phyloP scores from a whole-genome alignment of 768 basidiomycete genomes.

The Tricholoma hemisulphureum region DNA sequence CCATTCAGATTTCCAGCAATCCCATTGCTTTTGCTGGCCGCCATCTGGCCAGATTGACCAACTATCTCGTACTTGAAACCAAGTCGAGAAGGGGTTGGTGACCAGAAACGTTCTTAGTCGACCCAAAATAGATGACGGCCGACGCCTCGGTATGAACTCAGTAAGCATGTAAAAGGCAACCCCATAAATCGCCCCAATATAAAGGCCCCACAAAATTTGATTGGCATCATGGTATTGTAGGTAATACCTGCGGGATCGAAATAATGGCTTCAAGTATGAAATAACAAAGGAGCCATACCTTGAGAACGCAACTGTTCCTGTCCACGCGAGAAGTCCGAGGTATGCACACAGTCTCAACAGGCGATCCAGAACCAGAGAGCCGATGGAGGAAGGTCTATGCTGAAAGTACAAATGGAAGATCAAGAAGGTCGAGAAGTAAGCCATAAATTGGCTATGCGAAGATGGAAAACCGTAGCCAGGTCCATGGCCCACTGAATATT shows the following conservation, averaged over 20 bases:
- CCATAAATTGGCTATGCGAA: constrained; percentile 90
- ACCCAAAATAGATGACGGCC: constrained; percentile 57
- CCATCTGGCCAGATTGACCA: constrained; percentile 81
- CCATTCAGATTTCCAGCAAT: constrained; percentile 62
- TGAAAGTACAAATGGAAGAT: constrained; percentile 69
- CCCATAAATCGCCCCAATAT: constrained; percentile 60
- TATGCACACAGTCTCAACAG: constrained; percentile 49
- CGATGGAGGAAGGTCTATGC: constrained; percentile 61
- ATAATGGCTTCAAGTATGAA: background rate
- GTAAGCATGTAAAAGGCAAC: constrained; percentile 50
- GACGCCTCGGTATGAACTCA: constrained; percentile 57
- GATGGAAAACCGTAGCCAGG: constrained; percentile 86
- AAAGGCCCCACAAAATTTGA: constrained; percentile 75
- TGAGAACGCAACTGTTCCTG: constrained; percentile 74
- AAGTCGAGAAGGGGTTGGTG: constrained; percentile 52
- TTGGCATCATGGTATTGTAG: constrained; percentile 68
- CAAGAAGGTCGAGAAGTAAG: constrained; percentile 77
- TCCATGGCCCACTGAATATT: constrained; percentile 48
- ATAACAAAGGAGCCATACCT: constrained; percentile 42
- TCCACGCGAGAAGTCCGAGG: constrained; percentile 52
- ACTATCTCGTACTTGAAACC: constrained; percentile 75
- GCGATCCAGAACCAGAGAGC: constrained; percentile 48
- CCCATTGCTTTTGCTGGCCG: constrained; percentile 73
- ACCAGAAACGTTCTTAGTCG: constrained; percentile 47
- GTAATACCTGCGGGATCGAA: constrained; percentile 46